phyloP scores from a whole-genome alignment of 495 filamentous ascomycete genomes.

The Penicillium lividum region DNA sequence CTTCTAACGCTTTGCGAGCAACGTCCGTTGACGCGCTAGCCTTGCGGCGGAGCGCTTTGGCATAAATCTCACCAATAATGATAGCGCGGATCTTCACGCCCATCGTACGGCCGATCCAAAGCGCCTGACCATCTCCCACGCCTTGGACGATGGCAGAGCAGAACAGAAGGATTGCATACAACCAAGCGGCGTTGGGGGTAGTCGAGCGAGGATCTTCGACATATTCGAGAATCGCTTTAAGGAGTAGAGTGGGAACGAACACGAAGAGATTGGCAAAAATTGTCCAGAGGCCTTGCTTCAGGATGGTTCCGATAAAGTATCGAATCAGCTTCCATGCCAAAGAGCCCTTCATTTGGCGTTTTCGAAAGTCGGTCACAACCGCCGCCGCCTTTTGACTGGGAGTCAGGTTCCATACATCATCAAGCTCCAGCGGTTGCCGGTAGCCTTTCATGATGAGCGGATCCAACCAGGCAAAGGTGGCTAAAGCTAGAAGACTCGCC shows the following conservation, averaged over 20 bases:
- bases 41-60: constrained; percentile 92
- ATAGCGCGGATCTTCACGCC: constrained; percentile 91
- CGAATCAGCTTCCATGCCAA: constrained; percentile 79
- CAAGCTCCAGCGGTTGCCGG: constrained; percentile 75
- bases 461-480: constrained; percentile 91
- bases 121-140: constrained; percentile 78
- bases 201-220: constrained; percentile 79
- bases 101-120: constrained; percentile 91
- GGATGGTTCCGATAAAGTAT: constrained; percentile 76
- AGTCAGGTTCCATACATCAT: constrained; percentile 88
- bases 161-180: constrained; percentile 89
- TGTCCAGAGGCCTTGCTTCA: constrained; percentile 81
- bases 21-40: constrained; percentile 70
- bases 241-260: constrained; percentile 86
- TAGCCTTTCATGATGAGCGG: constrained; percentile 89
- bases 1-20: constrained; percentile 44
- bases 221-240: constrained; percentile 90
- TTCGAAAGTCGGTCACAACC: constrained; percentile 79
- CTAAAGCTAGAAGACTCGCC: constrained; percentile 84
- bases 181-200: constrained; percentile 89
- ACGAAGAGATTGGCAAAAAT: constrained; percentile 75
- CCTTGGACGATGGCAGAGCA: constrained; percentile 76
- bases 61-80: constrained; percentile 96
- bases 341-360: constrained; percentile 78
- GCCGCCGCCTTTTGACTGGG: constrained; percentile 82